These are phyloP conservation scores for Stephania cephalantha DNA, from an alignment of 164 flowering plant species.

Conservation along the genomic window DNA sequence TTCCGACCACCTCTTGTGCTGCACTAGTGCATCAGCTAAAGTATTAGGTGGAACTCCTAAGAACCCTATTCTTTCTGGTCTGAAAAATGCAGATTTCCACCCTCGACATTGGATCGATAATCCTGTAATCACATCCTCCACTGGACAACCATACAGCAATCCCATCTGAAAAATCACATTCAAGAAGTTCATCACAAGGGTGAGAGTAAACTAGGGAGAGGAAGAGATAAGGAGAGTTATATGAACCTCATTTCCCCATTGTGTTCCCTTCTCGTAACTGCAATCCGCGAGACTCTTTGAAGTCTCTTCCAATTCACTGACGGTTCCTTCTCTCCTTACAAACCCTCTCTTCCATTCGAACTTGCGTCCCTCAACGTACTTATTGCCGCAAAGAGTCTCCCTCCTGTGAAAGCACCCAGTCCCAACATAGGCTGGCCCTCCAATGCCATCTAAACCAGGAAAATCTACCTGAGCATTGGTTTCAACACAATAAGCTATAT, in stretches of 20 bases:
- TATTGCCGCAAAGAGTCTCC: slow-evolving; percentile 44
- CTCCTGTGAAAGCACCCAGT: slow-evolving; percentile 75
- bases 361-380: slow-evolving; percentile 11
- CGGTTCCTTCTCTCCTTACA: slow-evolving; percentile 12
- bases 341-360: slow-evolving; percentile 14
- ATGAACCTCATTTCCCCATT: slow-evolving; percentile 63
- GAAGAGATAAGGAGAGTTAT: slow-evolving; percentile 18
- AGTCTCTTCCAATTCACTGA: slow-evolving; percentile 33
- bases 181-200: not conserved
- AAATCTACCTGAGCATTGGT: slow-evolving; percentile 43
- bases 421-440: slow-evolving; percentile 45
- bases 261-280: slow-evolving; percentile 36
- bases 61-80: slow-evolving; percentile 42
- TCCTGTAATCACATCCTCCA: slow-evolving; percentile 66
- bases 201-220: not conserved
- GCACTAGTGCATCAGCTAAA: slow-evolving; percentile 43
- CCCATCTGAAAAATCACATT: slow-evolving; percentile 44
- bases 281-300: slow-evolving; percentile 44
- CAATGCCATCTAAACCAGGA: slow-evolving; percentile 27
- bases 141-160: slow-evolving; percentile 54
- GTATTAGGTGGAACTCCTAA: slow-evolving; percentile 51
- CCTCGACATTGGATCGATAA: slow-evolving; percentile 53
- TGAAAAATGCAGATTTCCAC: slow-evolving; percentile 56
- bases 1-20: slow-evolving; percentile 80
- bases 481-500: not conserved